phyloP scores from a whole-genome alignment of 306 rosid species.

The Cucurbita ficifolia region DNA sequence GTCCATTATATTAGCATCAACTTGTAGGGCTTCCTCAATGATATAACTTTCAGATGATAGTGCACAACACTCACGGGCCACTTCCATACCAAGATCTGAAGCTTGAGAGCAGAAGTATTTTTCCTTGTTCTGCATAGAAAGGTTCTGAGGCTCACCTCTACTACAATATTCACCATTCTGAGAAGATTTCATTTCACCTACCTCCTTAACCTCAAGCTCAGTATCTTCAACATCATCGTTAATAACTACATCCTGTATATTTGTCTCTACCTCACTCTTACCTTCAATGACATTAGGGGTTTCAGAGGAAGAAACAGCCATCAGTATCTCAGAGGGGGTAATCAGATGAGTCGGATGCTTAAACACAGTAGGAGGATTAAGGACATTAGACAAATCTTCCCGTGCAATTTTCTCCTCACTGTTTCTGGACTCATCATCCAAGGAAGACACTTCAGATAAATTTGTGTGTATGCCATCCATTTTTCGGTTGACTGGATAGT shows the following conservation, averaged over 20 bases:
- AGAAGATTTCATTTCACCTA: slow-evolving; percentile 56
- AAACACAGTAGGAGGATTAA: slow-evolving; percentile 39
- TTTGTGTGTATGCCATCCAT: slow-evolving; percentile 39
- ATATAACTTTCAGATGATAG: slow-evolving; percentile 44
- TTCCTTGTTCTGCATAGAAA: slow-evolving; percentile 42
- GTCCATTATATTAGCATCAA: slow-evolving; percentile 31
- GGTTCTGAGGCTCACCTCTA: slow-evolving; percentile 41
- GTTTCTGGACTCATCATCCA: slow-evolving; percentile 43
- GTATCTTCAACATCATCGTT: slow-evolving; percentile 43
- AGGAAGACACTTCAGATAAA: slow-evolving; percentile 37
- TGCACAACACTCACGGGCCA: slow-evolving; percentile 70
- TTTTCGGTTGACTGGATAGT: slow-evolving; percentile 63
- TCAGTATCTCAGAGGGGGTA: slow-evolving; percentile 75
- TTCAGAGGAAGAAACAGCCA: slow-evolving; percentile 63
- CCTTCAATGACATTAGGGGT: slow-evolving; percentile 35
- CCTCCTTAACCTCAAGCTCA: slow-evolving; percentile 77
- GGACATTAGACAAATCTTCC: slow-evolving; percentile 54
- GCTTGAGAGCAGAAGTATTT: slow-evolving; percentile 83
- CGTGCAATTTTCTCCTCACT: slow-evolving; percentile 46
- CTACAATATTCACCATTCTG: slow-evolving; percentile 41
- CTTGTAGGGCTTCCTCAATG: slow-evolving; percentile 35
- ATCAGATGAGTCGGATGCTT: slow-evolving; percentile 91
- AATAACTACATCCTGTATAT: slow-evolving; percentile 51
- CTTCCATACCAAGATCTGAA: slow-evolving; percentile 89
- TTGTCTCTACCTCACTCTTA: slow-evolving; percentile 53